Conservation (phyloP, 176 grass and related monocot genomes). For the Phoenix dactylifera region DNA sequence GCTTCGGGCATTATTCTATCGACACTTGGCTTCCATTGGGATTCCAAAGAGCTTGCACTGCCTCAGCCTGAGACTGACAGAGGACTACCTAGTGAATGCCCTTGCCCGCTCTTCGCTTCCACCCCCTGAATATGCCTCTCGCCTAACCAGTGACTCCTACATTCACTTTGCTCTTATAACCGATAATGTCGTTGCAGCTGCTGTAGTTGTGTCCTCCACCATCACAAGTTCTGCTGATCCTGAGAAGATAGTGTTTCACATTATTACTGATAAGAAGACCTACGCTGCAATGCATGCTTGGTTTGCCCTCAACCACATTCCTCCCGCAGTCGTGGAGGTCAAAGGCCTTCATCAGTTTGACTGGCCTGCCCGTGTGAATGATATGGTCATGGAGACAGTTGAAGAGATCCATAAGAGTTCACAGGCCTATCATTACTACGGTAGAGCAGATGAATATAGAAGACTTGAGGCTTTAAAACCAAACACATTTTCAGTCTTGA, state of each 20-base stretch:
- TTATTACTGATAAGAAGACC: slow-evolving; percentile 89
- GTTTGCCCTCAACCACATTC: slow-evolving; percentile 62
- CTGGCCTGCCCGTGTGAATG: slow-evolving; percentile 31
- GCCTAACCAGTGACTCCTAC: slow-evolving; percentile 41
- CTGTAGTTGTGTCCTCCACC: slow-evolving; percentile 54
- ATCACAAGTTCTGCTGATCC: slow-evolving; percentile 36
- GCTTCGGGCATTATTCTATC: slow-evolving; percentile 44
- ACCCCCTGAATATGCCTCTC: slow-evolving; percentile 55
- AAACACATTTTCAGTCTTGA: slow-evolving; percentile 59
- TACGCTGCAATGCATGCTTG: slow-evolving; percentile 84
- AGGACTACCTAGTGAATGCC: slow-evolving; percentile 79
- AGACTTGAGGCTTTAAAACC: slow-evolving; percentile 56
- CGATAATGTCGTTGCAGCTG: slow-evolving; percentile 73
- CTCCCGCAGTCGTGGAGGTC: slow-evolving; percentile 70
- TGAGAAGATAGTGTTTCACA: slow-evolving; percentile 67
- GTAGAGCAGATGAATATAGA: slow-evolving; percentile 19
- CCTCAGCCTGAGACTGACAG: slow-evolving; percentile 50
- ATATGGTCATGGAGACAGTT: slow-evolving; percentile 60
- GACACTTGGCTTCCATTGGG: slow-evolving; percentile 59
- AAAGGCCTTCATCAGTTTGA: slow-evolving; percentile 90
- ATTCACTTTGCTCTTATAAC: slow-evolving; percentile 73
- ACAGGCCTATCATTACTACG: slow-evolving; percentile 13
- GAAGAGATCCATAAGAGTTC: slow-evolving; percentile 54
- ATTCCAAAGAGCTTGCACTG: slow-evolving; percentile 82
- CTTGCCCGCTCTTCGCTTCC: slow-evolving; percentile 68